A percentile compares a stretch with the other conserved stretches of the same genome.
phyloP scores from a whole-genome alignment of 768 basidiomycete genomes.

The Lanmaoa rubissima region DNA sequence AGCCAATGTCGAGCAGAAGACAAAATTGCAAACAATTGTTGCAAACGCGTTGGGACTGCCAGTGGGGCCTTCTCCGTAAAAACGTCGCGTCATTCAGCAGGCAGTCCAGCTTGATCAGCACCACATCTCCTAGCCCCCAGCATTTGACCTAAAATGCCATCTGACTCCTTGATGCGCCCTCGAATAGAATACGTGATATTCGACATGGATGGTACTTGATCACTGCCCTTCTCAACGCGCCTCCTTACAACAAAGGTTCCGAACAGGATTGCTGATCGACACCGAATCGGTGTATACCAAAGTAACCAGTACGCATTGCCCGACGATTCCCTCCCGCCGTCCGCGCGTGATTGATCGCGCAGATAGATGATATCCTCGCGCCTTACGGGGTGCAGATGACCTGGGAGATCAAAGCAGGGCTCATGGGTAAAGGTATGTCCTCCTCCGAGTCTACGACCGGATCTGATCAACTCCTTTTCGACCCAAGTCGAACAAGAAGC shows the following conservation, averaged over 20 bases:
- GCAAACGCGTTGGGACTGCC: too few species aligned
- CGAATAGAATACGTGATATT: slow-evolving; percentile 63
- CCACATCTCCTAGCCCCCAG: neutral
- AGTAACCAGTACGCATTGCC: slow-evolving; percentile 61
- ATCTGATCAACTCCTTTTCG: neutral
- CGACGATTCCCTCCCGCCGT: neutral
- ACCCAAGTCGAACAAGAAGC: slow-evolving; percentile 61
- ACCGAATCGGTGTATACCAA: slow-evolving; percentile 75
- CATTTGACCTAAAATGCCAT: slow-evolving; percentile 8
- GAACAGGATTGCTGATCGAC: slow-evolving; percentile 68
- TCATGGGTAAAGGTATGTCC: slow-evolving; percentile 78
- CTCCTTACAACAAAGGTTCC: slow-evolving; percentile 1
- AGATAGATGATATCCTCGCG: slow-evolving; percentile 66
- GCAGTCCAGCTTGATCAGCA: neutral
- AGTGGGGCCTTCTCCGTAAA: too few species aligned
- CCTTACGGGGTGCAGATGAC: slow-evolving; percentile 76
- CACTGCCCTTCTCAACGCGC: neutral
- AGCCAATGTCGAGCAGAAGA: too few species aligned
- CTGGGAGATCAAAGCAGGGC: slow-evolving; percentile 86
- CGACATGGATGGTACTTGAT: slow-evolving; percentile 63
- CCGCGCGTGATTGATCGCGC: neutral
- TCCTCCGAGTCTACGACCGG: neutral
- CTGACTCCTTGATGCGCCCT: slow-evolving; percentile 8
- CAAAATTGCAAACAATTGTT: too few species aligned
- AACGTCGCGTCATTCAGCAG: too few species aligned